These are phyloP conservation scores for Leccinum insigne DNA, from an alignment of 1,284 basidiomycete species.

Conservation along the genomic window DNA sequence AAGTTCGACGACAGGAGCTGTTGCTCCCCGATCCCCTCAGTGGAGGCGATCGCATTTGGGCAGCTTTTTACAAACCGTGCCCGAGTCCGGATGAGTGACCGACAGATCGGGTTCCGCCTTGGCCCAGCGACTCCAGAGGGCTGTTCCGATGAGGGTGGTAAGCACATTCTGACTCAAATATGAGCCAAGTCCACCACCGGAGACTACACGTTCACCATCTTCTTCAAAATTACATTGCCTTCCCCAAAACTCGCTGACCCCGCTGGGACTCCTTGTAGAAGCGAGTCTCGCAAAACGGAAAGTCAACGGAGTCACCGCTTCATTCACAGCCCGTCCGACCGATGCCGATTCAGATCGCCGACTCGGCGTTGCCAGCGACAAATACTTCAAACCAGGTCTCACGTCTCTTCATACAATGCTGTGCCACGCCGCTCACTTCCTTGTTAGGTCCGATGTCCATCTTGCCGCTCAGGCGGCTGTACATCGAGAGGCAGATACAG, in stretches of 20 bases:
- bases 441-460: slow-evolving; percentile 79
- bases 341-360: slow-evolving; percentile 42
- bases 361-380: slow-evolving; percentile 85
- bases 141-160: too few relatives aligned
- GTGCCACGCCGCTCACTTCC: slow-evolving; percentile 9
- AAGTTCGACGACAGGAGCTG: too few relatives aligned
- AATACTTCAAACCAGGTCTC: slow-evolving; percentile 93
- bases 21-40: too few relatives aligned
- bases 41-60: too few relatives aligned
- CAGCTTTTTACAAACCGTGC: too few relatives aligned
- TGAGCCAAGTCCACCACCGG: too few relatives aligned
- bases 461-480: slow-evolving; percentile 79
- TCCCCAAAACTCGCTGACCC: slow-evolving; percentile 90
- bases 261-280: slow-evolving; percentile 88
- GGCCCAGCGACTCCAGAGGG: too few relatives aligned
- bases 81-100: too few relatives aligned
- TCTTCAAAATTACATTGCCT: slow-evolving; percentile 85
- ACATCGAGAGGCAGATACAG: slow-evolving; percentile 88
- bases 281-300: slow-evolving; percentile 87
- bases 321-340: slow-evolving; percentile 38
- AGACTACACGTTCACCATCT: slow-evolving; percentile 4
- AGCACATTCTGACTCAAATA: too few relatives aligned
- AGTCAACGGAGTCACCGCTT: slow-evolving; percentile 44
- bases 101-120: too few relatives aligned
- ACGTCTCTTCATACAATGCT: slow-evolving; percentile 5